Evolutionary conservation across 495 filamentous ascomycete species (phyloP).

Genomic region (Hypoxylon trugodes): DNA sequence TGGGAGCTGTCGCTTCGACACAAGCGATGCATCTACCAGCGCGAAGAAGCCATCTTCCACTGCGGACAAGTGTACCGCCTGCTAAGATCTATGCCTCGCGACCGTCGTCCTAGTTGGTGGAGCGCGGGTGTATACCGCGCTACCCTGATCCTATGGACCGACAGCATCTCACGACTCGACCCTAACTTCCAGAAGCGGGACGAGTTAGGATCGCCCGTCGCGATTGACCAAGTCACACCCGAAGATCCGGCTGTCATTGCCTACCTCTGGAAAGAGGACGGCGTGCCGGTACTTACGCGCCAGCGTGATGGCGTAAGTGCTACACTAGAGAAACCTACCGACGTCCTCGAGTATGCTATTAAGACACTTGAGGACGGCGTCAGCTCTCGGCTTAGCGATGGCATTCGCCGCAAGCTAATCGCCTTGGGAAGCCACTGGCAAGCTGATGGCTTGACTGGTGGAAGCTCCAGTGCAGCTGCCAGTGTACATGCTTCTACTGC

Average conservation of each 20-base stretch:
- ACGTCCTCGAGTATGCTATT: conserved; percentile 55
- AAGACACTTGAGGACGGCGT: conserved; percentile 55
- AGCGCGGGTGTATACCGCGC: conserved; percentile 61
- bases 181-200: conserved; percentile 46
- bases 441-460: conserved; percentile 2
- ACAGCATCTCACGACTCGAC: conserved; percentile 49
- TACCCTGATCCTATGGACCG: conserved; percentile 59
- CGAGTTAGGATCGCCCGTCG: conserved; percentile 31
- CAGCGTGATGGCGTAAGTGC: conserved; percentile 40
- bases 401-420: conserved; percentile 56
- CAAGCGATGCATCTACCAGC: conserved; percentile 61
- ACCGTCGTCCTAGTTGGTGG: conserved; percentile 63
- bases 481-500: background rate
- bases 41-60: conserved; percentile 66
- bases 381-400: conserved; percentile 53
- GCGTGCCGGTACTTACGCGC: conserved; percentile 47
- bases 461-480: background rate
- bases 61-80: conserved; percentile 66
- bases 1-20: conserved; percentile 57
- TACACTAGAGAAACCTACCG: conserved; percentile 48
- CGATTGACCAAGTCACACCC: conserved; percentile 51
- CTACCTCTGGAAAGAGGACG: conserved; percentile 51
- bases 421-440: conserved; percentile 48
- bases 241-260: conserved; percentile 49
- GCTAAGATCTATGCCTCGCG: conserved; percentile 54